Percentiles rank a stretch among this genome's conserved stretches.
These are phyloP conservation scores for Metarhizium brunneum DNA, from an alignment of 2,329 filamentous ascomycete species.

Conservation along the genomic window DNA sequence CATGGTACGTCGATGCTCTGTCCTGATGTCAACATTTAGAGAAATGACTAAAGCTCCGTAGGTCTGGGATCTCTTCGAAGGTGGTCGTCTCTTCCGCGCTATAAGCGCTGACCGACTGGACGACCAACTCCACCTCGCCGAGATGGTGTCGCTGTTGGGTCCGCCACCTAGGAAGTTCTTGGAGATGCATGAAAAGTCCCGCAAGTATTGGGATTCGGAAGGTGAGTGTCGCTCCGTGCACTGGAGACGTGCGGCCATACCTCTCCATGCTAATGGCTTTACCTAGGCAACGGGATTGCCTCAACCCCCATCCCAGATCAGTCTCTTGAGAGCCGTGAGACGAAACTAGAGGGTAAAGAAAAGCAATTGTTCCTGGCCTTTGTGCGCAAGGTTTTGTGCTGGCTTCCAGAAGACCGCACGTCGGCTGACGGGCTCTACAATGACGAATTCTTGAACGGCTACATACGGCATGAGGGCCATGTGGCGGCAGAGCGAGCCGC, in stretches of 20 bases:
- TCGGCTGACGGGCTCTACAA: slow-evolving; percentile 14
- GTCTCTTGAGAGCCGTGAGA: slow-evolving; percentile 14
- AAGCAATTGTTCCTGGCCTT: slow-evolving; percentile 12
- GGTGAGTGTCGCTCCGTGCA: slow-evolving; percentile 6
- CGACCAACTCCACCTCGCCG: slow-evolving; percentile 20
- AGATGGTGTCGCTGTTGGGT: slow-evolving; percentile 28
- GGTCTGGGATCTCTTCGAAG: slow-evolving; percentile 23
- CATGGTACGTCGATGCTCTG: slow-evolving; percentile 13
- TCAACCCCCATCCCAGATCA: slow-evolving; percentile 16
- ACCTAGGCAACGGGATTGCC: slow-evolving; percentile 17
- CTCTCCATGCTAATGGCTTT: neutral
- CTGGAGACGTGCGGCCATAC: neutral
- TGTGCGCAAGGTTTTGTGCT: slow-evolving; percentile 14
- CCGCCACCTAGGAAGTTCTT: slow-evolving; percentile 24
- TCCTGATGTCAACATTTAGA: neutral
- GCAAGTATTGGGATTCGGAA: slow-evolving; percentile 13
- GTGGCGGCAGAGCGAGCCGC: too few species aligned
- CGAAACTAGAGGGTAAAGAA: slow-evolving; percentile 13
- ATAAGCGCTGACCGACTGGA: slow-evolving; percentile 12
- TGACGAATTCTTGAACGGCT: slow-evolving; percentile 8
- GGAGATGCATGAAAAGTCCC: slow-evolving; percentile 13
- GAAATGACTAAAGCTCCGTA: slow-evolving; percentile 8
- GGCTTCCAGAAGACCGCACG: slow-evolving; percentile 17
- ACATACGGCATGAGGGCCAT: too few species aligned
- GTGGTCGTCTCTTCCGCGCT: slow-evolving; percentile 17